Evolutionary conservation across 1,139 yeast genomes (phyloP), one percentile per base, ranked within the genome.

Genomic region (Hanseniaspora gamundiae): DNA sequence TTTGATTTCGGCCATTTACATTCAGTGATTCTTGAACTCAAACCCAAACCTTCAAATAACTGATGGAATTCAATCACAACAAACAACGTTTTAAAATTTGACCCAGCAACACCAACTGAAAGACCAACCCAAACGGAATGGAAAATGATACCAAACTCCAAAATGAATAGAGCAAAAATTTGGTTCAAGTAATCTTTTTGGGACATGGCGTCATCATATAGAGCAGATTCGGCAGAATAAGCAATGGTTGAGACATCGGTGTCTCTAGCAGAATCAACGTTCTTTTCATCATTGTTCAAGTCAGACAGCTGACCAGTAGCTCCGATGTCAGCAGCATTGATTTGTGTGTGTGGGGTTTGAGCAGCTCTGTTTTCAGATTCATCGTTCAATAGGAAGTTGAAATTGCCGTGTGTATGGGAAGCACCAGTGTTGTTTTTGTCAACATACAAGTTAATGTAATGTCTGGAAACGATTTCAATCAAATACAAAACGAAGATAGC

Each of bases 21-120:
- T 21, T 74, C 71, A 1, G 95, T 86, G 46, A 87, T 71, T 60
- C 96, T 74, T 7, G 94, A 75, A 44, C 96, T 96, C 55, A 87
- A 70, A 54, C 95, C 96, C 45, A 87, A 70, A 45, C 96, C 96
- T 68, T 87, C 96, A 61, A 87, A 87, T 67, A 82, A 73, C 65
- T 87, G 96, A 65, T 87, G 96, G 74, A 87, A 87, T 2, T 83
- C 80, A 45, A 87, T 63, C 16, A 86, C 96, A 53, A 81, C 73
- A 62, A 83, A 87, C 43, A 87, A 68, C 2, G 87, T 74, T 43
- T 68, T 73, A 60, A 85, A 86, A 59, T 85, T 94, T 49, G 77
- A 80, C 45, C 82, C 84, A 28, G 83, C 78, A 13, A 85, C 71
- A 3, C 91, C 86, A 47, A 84, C 67, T 0, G 88, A 71, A 42